Percentiles rank a stretch among this genome's conserved stretches.
phyloP scores from a whole-genome alignment of 208 protist species.

The Leishmania mexicana region DNA sequence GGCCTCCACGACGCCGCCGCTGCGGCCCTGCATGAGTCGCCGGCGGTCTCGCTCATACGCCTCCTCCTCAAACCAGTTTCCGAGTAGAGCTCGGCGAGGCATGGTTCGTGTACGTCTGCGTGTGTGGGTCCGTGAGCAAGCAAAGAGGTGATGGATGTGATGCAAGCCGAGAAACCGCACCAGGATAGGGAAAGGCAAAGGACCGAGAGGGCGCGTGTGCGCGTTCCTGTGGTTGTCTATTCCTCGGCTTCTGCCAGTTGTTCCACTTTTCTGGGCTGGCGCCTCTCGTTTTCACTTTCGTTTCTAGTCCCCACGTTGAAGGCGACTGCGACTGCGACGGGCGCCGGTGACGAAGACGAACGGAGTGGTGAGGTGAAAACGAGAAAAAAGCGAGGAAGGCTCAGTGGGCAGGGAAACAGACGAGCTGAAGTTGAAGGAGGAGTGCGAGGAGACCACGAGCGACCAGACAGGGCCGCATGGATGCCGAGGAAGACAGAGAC shows the following conservation, averaged over 20 bases:
- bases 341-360: neutral
- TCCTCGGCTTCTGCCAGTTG: too few relatives aligned
- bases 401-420: neutral
- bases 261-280: neutral
- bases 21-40: conserved; percentile 71
- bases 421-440: neutral
- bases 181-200: neutral
- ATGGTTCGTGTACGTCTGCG: conserved; percentile 31
- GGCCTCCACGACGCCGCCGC: conserved; percentile 64
- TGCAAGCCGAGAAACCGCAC: neutral
- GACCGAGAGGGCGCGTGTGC: neutral
- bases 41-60: conserved; percentile 72
- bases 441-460: neutral
- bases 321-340: neutral
- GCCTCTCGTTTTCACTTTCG: neutral
- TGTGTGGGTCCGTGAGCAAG: neutral
- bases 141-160: neutral
- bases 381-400: neutral
- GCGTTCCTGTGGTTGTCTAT: neutral
- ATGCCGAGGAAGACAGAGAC: neutral
- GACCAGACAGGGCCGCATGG: neutral
- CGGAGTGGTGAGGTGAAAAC: neutral
- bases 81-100: conserved; percentile 68
- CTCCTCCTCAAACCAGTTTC: conserved; percentile 90
- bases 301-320: neutral